Conservation (phyloP, 1,284 basidiomycete species). For the Microbotryomycetes sp. region DNA sequence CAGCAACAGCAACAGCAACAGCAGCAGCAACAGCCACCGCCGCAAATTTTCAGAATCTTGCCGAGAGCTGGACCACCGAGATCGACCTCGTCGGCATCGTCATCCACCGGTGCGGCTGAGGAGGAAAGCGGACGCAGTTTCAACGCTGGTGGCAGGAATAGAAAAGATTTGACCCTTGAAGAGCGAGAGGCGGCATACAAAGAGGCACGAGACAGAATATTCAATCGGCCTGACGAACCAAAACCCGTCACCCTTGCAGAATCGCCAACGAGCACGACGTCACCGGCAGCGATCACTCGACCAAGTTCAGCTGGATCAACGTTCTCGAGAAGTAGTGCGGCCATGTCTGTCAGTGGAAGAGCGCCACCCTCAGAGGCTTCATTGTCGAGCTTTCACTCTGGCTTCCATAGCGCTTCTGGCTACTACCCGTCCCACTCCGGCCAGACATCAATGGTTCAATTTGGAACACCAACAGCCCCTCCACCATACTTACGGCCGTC, state of each 20-base stretch:
- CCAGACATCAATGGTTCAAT: background rate
- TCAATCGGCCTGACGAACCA: conserved; percentile 10
- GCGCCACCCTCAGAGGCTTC: conserved; percentile 11
- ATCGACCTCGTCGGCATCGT: conserved; percentile 16
- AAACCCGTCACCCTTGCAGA: background rate
- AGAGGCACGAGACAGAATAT: conserved; percentile 37
- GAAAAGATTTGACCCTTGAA: conserved; percentile 24
- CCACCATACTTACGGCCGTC: conserved; percentile 16
- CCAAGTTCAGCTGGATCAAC: conserved; percentile 27
- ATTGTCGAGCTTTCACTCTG: background rate
- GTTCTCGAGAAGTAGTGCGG: conserved; percentile 27
- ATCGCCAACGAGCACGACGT: conserved; percentile 9
- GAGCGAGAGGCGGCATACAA: conserved; percentile 33
- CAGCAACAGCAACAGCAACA: background rate
- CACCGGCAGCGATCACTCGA: conserved; percentile 11
- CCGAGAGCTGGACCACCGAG: conserved; percentile 15
- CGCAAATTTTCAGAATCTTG: conserved; percentile 30
- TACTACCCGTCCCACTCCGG: background rate
- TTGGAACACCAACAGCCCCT: background rate
- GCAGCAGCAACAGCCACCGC: conserved; percentile 3
- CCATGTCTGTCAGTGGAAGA: conserved; percentile 15
- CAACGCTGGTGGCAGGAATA: conserved; percentile 1
- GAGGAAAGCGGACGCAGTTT: conserved; percentile 19
- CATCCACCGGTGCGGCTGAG: conserved; percentile 16
- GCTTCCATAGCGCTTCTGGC: background rate